Conservation (phyloP, 2,329 filamentous ascomycete species). For the Botrytis fabae region DNA sequence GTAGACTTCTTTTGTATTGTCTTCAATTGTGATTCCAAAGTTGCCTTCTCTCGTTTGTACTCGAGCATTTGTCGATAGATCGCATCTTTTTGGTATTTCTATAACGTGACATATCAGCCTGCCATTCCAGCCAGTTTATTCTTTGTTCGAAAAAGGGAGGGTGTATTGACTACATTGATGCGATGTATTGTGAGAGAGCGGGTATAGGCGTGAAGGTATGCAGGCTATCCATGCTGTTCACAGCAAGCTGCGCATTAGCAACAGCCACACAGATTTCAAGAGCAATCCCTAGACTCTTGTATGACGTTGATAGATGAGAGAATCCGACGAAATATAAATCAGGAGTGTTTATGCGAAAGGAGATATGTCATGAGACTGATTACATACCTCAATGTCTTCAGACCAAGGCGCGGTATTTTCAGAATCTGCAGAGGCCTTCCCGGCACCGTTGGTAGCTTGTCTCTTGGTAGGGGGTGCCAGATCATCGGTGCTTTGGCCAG, state of each 20-base stretch:
- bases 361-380: conserved; percentile 24
- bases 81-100: conserved; percentile 94
- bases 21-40: conserved; percentile 76
- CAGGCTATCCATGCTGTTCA: conserved; percentile 45
- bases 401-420: conserved; percentile 63
- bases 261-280: conserved; percentile 37
- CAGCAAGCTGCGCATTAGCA: conserved; percentile 50
- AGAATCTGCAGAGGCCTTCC: conserved; percentile 61
- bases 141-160: conserved; percentile 30
- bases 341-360: conserved; percentile 4
- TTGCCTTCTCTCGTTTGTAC: conserved; percentile 86
- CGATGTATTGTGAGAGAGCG: conserved; percentile 31
- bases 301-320: conserved; percentile 30
- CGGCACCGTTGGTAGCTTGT: conserved; percentile 84
- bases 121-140: conserved; percentile 44
- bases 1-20: conserved; percentile 75
- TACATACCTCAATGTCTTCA: conserved; percentile 71
- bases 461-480: conserved; percentile 87
- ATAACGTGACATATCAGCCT: conserved; percentile 41
- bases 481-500: conserved; percentile 66
- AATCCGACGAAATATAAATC: conserved; percentile 25
- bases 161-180: conserved; percentile 24
- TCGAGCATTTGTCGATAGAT: conserved; percentile 98
- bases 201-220: conserved; percentile 39
- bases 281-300: conserved; percentile 27